These are phyloP conservation scores for Rhizopogon vulgaris DNA, from an alignment of 768 basidiomycete genomes.

Conservation along the genomic window DNA sequence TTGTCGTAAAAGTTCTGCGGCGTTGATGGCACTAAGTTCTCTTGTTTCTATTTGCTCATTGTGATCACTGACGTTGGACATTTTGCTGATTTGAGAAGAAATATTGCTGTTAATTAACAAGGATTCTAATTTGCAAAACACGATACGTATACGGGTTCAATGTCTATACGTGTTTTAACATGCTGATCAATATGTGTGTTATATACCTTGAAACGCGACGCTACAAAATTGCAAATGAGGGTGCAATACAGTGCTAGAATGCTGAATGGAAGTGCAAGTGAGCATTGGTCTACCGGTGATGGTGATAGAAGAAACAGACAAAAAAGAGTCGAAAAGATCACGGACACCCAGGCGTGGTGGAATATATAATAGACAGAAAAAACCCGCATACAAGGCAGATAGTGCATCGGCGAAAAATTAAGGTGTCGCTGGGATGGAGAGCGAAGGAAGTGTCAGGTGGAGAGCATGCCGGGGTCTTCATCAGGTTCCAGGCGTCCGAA, in stretches of 20 bases:
- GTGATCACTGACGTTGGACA: no score
- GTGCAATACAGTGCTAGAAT: constrained; percentile 8
- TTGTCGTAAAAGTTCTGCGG: no score
- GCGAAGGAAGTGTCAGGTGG: constrained; percentile 39
- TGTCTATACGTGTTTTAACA: constrained; percentile 1
- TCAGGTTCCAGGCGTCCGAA: constrained; percentile 44
- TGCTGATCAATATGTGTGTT: constrained; percentile 1
- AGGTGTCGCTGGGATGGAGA: not conserved
- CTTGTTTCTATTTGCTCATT: not conserved
- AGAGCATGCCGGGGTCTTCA: constrained; percentile 73
- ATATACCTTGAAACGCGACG: constrained; percentile 2
- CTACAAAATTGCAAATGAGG: constrained; percentile 4
- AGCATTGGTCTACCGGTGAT: constrained; percentile 7
- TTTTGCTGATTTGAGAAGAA: not conserved
- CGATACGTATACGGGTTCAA: not conserved
- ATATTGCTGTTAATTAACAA: not conserved
- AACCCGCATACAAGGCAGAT: constrained; percentile 2
- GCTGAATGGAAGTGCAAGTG: constrained; percentile 4
- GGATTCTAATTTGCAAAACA: not conserved
- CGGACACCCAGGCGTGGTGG: not conserved
- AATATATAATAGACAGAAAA: not conserved
- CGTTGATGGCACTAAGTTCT: not conserved
- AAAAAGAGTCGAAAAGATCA: not conserved
- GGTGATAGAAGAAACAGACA: not conserved
- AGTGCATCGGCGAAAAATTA: not conserved